Base-by-base conservation (phyloP, 1,284 basidiomycete species). In the Mycena citricolor region DNA sequence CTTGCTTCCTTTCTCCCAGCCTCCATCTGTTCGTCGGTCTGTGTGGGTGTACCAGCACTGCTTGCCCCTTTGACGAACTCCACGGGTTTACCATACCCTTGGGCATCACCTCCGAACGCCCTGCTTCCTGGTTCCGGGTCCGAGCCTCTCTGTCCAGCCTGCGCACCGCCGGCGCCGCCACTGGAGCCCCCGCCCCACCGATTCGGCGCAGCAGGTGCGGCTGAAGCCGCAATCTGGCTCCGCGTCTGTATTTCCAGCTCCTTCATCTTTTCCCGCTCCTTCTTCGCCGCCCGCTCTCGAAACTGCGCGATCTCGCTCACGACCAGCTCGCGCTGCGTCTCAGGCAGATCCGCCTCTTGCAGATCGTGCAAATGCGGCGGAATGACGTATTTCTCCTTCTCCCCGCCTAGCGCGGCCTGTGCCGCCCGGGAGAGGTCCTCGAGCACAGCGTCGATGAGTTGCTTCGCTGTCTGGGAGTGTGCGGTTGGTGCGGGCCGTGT, bases 281-380 rank as follows among this genome's bases (percentile, higher is more conserved):
- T 73, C 61, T 90, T 90, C 11, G 88, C 90, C 0, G 90, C 86
- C 13, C 86, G 79, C 65, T 93, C 90, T 42, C 91, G 79, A 65
- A 94, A 97, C 57, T 93, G 86, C 1, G 93, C 92, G 50, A 98
- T 98, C 62, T 97, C 94, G 25, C 86, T 90, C 47, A 97, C 86
- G 43, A 98, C 94, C 23, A 90, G 84, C 2, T 89, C 92, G 17
- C 94, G 86, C 64, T 94, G 92, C 1, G 90, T 89, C 67, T 95
- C 94, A n/a, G 94, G 94, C 21, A 98, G 76, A 60, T 97, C 94
- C 39, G 91, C 90, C 68, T 94, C 91, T 60, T 94, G 88, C 25
- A 98, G 74, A 64, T 97, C 94, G 64, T 94, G 91, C 19, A 98
- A 75, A 67, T 97, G 94, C 5, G 91, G 90, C 8, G 94, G 94